A percentile compares a stretch with the other conserved stretches of the same genome.
Evolutionary conservation across 257 asterid species (phyloP).

Genomic region (Fraxinus quadrangulata): DNA sequence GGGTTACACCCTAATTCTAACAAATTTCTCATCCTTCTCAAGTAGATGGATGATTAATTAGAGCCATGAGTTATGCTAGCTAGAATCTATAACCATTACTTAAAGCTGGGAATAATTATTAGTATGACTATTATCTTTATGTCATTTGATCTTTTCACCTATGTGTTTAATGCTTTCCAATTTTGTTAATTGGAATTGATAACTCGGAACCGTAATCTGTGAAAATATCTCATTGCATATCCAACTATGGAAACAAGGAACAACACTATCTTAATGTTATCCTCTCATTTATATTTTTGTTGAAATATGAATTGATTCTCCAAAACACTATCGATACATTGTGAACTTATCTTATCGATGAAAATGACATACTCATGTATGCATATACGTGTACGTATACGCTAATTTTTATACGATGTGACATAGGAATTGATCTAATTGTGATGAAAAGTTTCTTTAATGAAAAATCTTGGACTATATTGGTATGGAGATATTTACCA

Average conservation of each 20-base stretch:
- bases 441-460: background rate
- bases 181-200: slow-evolving; percentile 28
- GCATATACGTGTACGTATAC: background rate
- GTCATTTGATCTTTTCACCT: background rate
- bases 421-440: background rate
- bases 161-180: slow-evolving; percentile 14
- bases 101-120: background rate
- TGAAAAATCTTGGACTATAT: no score
- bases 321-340: background rate
- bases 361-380: background rate
- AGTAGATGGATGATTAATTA: background rate
- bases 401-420: background rate
- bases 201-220: slow-evolving; percentile 10
- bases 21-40: background rate
- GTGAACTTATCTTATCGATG: background rate
- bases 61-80: background rate
- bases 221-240: background rate
- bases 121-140: background rate
- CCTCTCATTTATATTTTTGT: background rate
- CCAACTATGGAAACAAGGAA: background rate
- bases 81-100: background rate
- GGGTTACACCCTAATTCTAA: no score
- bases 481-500: no score
- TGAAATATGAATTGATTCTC: background rate
- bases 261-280: background rate